Conservation (phyloP, 164 flowering plant species). For the Vitis rotundifolia region DNA sequence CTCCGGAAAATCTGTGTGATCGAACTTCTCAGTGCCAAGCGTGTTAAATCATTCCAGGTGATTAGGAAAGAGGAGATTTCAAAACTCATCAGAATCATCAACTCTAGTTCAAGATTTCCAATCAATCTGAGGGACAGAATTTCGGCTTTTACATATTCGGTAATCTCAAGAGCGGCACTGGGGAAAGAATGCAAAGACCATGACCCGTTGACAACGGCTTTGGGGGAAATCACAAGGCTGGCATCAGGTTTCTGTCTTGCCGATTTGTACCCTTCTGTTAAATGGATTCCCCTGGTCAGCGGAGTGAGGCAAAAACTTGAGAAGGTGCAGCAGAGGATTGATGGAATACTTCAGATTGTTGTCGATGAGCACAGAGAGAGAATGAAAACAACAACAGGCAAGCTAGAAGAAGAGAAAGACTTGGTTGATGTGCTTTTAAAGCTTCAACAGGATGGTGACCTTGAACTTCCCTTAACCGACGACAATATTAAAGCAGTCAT, state of each 20-base stretch:
- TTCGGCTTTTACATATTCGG: neutral
- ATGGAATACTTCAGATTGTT: too few species aligned
- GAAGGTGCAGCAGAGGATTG: neutral
- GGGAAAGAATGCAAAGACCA: too few species aligned
- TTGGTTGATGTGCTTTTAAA: neutral
- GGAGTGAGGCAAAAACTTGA: neutral
- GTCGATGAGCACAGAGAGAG: neutral
- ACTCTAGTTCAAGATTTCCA: neutral
- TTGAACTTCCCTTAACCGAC: too few species aligned
- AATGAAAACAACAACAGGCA: neutral
- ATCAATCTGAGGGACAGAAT: neutral
- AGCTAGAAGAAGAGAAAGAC: neutral
- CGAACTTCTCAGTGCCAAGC: conserved; percentile 33
- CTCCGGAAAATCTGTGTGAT: neutral
- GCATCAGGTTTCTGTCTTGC: neutral
- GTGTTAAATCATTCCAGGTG: conserved; percentile 25
- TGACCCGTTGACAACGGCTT: too few species aligned
- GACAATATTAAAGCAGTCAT: too few species aligned
- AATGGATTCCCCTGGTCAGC: neutral
- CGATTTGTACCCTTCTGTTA: neutral
- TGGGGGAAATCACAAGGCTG: neutral
- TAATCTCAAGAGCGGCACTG: neutral
- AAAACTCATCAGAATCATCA: neutral
- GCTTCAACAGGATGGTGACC: too few species aligned
- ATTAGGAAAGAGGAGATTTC: conserved; percentile 27